A percentile compares a stretch with the other conserved stretches of the same genome.
phyloP scores from a whole-genome alignment of 495 filamentous ascomycete species.

The Rusavskia elegans region DNA sequence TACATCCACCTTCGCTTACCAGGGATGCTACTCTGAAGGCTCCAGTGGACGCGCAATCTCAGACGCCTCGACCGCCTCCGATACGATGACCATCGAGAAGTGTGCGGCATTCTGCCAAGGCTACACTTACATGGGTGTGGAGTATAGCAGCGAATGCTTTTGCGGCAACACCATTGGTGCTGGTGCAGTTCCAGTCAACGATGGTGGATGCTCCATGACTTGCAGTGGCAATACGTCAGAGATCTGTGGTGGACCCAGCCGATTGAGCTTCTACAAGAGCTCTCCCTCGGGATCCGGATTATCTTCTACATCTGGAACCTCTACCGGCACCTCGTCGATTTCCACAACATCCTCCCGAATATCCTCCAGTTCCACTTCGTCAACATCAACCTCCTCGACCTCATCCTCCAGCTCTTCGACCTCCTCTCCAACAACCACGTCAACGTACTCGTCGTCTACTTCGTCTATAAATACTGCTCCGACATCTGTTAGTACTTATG shows the following conservation, averaged over 20 bases:
- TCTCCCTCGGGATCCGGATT: not conserved
- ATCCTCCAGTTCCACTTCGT: too few relatives aligned
- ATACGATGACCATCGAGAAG: slow-evolving; percentile 9
- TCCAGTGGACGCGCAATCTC: slow-evolving; percentile 16
- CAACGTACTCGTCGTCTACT: too few relatives aligned
- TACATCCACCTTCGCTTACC: slow-evolving; percentile 9
- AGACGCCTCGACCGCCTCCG: slow-evolving; percentile 5
- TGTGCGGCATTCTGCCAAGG: slow-evolving; percentile 19
- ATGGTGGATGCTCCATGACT: slow-evolving; percentile 10
- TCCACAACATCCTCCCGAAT: not conserved
- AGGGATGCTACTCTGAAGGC: slow-evolving; percentile 22
- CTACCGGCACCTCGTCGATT: not conserved
- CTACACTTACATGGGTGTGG: slow-evolving; percentile 16
- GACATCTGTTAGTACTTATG: too few relatives aligned
- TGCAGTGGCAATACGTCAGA: slow-evolving; percentile 15
- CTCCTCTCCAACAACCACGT: not conserved
- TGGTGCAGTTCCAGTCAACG: slow-evolving; percentile 6
- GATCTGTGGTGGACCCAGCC: slow-evolving; percentile 19
- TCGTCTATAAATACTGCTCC: too few relatives aligned
- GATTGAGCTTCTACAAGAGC: slow-evolving; percentile 36
- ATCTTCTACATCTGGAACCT: slow-evolving; percentile 1
- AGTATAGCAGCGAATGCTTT: slow-evolving; percentile 3
- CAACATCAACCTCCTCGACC: not conserved
- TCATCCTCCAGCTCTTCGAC: not conserved
- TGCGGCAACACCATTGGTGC: slow-evolving; percentile 5